Percentiles rank a stretch among this genome's conserved stretches.
phyloP scores from a whole-genome alignment of 2,329 filamentous ascomycete genomes.

The Mycosphaerella sp. region DNA sequence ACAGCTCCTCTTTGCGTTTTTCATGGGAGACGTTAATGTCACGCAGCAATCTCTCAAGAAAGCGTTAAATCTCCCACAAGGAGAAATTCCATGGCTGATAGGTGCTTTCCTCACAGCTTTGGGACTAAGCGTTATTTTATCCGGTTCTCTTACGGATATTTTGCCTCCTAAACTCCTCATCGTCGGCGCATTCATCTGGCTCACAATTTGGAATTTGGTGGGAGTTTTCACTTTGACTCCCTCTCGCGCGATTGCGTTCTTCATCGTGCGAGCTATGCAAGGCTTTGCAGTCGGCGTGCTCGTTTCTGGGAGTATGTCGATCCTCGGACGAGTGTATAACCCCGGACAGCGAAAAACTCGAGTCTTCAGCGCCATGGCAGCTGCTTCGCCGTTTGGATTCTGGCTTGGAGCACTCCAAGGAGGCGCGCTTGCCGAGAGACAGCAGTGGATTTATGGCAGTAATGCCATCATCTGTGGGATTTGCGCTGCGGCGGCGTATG shows the following conservation, averaged over 20 bases:
- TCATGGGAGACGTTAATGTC: constrained; percentile 39
- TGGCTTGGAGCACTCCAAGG: constrained; percentile 38
- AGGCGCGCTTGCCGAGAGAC: constrained; percentile 36
- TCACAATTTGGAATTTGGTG: constrained; percentile 37
- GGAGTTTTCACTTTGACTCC: constrained; percentile 36
- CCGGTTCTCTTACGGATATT: constrained; percentile 38
- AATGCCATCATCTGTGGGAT: constrained; percentile 38
- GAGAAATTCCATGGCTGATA: constrained; percentile 40
- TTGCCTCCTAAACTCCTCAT: constrained; percentile 38
- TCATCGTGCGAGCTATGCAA: constrained; percentile 37
- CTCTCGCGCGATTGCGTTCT: constrained; percentile 33
- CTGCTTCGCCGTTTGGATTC: constrained; percentile 34
- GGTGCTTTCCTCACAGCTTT: constrained; percentile 40
- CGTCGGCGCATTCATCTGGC: constrained; percentile 40
- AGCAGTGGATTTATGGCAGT: constrained; percentile 42
- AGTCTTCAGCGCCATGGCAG: constrained; percentile 35
- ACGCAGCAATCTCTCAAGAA: constrained; percentile 35
- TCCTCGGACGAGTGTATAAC: constrained; percentile 36
- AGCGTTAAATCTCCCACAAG: constrained; percentile 37
- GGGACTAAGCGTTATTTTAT: constrained; percentile 39
- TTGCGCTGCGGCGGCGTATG: constrained; percentile 35
- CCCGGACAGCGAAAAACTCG: constrained; percentile 36
- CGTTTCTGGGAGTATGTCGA: constrained; percentile 35
- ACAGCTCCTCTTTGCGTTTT: constrained; percentile 40
- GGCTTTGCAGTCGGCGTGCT: constrained; percentile 34